These are phyloP conservation scores for Blastobotrys mokoenaii DNA, from an alignment of 805 yeast genomes.

Conservation along the genomic window DNA sequence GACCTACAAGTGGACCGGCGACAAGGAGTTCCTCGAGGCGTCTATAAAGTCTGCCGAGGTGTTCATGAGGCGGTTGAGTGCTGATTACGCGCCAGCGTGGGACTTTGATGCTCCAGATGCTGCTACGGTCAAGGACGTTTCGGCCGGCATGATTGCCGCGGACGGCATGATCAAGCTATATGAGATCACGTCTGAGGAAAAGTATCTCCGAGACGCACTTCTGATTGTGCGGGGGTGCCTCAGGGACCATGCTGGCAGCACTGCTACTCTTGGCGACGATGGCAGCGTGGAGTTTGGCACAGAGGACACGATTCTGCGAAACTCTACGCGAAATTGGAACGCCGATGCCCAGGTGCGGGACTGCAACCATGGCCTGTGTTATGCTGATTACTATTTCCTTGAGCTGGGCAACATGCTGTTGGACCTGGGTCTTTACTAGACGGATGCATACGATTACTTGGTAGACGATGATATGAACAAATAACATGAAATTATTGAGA, in stretches of 20 bases:
- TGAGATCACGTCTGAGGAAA: constrained; percentile 13
- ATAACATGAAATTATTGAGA: too few species aligned
- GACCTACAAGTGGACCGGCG: constrained; percentile 23
- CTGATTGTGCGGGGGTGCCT: constrained; percentile 17
- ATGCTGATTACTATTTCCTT: constrained; percentile 28
- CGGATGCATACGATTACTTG: too few species aligned
- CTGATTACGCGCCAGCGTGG: constrained; percentile 19
- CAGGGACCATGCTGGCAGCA: constrained; percentile 16
- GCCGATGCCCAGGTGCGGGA: constrained; percentile 13
- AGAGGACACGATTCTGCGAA: constrained; percentile 21
- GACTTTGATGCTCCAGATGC: constrained; percentile 19
- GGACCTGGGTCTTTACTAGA: constrained; percentile 19
- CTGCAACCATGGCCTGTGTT: constrained; percentile 26
- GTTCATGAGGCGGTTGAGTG: constrained; percentile 21
- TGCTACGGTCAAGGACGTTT: constrained; percentile 23
- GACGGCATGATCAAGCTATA: constrained; percentile 25
- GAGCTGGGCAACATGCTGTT: constrained; percentile 25
- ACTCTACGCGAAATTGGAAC: constrained; percentile 26
- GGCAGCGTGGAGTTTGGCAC: not conserved
- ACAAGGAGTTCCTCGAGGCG: constrained; percentile 23
- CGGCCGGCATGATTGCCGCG: constrained; percentile 27
- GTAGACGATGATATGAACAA: too few species aligned
- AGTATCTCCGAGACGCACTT: constrained; percentile 17
- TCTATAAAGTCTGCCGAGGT: constrained; percentile 23
- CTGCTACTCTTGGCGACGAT: constrained; percentile 1